phyloP scores from a whole-genome alignment of 306 rosid genomes.

The Citrullus mucosospermus region DNA sequence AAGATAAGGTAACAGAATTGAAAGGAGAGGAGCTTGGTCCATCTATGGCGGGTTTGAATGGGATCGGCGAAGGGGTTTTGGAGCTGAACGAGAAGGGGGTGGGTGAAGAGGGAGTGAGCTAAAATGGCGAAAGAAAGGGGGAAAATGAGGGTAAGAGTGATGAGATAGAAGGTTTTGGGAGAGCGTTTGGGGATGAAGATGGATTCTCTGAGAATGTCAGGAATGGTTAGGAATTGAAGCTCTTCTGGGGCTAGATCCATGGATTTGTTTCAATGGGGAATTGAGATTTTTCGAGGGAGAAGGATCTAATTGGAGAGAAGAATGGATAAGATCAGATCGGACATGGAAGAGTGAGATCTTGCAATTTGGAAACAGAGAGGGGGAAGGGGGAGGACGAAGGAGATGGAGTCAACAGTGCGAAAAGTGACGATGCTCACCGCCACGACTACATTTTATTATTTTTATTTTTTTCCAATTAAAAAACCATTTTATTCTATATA shows the following conservation, averaged over 20 bases:
- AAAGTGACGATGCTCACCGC: not conserved
- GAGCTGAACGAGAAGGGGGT: slow-evolving; percentile 53
- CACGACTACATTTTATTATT: not conserved
- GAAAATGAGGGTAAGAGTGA: slow-evolving; percentile 62
- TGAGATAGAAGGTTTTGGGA: slow-evolving; percentile 72
- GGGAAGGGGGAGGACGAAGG: not conserved
- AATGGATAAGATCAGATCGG: not conserved
- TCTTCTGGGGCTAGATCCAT: slow-evolving; percentile 91
- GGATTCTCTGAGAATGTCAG: slow-evolving; percentile 56
- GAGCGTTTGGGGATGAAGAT: slow-evolving; percentile 66
- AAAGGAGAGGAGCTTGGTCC: slow-evolving; percentile 60
- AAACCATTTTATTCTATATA: too few species aligned
- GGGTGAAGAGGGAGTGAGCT: slow-evolving; percentile 91
- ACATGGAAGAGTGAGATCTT: not conserved
- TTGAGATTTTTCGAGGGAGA: not conserved
- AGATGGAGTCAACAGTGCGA: not conserved
- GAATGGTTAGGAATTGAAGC: slow-evolving; percentile 55
- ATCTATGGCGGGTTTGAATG: slow-evolving; percentile 43
- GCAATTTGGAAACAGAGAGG: not conserved
- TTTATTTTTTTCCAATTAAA: too few species aligned
- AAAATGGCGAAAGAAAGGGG: slow-evolving; percentile 87
- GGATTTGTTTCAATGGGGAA: not conserved
- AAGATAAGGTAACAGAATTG: slow-evolving; percentile 80
- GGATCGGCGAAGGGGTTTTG: slow-evolving; percentile 49
- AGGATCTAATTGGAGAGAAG: not conserved